Evolutionary conservation across 2,329 filamentous ascomycete genomes (phyloP).

Genomic region (Diatrype stigma): DNA sequence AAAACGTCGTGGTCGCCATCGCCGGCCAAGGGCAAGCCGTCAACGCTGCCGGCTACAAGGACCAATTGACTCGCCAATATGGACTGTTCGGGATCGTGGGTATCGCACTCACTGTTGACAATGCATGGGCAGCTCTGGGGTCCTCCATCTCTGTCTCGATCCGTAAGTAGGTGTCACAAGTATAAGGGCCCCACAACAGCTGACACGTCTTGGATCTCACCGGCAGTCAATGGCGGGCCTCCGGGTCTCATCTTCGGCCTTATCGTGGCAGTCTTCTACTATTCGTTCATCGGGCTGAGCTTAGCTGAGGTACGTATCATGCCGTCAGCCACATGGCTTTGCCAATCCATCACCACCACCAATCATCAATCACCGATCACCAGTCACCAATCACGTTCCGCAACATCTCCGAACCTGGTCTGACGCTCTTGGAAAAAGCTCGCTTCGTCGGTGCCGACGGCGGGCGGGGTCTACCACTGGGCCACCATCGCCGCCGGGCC

Average conservation of each 20-base stretch:
- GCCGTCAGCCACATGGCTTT: too few relatives aligned
- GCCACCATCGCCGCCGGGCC: conserved; percentile 54
- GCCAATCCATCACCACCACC: too few relatives aligned
- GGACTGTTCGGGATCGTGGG: conserved; percentile 55
- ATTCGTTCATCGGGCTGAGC: conserved; percentile 37
- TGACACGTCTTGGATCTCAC: background rate
- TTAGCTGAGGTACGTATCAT: conserved; percentile 34
- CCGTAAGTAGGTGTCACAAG: conserved; percentile 25
- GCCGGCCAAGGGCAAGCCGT: conserved; percentile 30
- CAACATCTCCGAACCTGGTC: too few relatives aligned
- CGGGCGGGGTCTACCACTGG: conserved; percentile 59
- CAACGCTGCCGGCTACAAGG: conserved; percentile 61
- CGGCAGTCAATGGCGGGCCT: conserved; percentile 40
- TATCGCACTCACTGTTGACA: conserved; percentile 58
- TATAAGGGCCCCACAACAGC: background rate
- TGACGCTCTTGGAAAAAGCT: too few relatives aligned
- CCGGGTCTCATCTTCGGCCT: conserved; percentile 39
- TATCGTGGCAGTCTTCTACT: conserved; percentile 39
- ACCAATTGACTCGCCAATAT: conserved; percentile 62
- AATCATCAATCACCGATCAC: too few relatives aligned
- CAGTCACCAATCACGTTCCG: too few relatives aligned
- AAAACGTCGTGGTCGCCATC: too few relatives aligned
- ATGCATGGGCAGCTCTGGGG: conserved; percentile 61
- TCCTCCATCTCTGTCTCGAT: conserved; percentile 55
- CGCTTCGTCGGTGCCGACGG: conserved; percentile 57